Percentiles rank a stretch among this genome's conserved stretches.
phyloP scores from a whole-genome alignment of 179 eudicot species.

The Beta corolliflora region DNA sequence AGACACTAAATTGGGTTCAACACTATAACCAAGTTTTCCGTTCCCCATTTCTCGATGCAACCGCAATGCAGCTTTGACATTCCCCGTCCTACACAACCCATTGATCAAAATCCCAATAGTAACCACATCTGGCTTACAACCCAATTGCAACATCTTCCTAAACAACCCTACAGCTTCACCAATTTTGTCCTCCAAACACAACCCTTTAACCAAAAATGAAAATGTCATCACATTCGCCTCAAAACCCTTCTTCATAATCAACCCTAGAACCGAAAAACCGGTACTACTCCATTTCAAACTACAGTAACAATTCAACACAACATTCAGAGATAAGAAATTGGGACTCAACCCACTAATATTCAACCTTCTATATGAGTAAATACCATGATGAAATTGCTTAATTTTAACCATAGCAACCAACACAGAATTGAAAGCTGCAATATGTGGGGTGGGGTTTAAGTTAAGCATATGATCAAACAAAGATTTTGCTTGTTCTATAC shows the following conservation, averaged over 20 bases:
- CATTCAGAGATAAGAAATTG: constrained; percentile 35
- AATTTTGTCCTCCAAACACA: constrained; percentile 29
- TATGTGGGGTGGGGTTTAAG: constrained; percentile 29
- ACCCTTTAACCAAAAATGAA: constrained; percentile 44
- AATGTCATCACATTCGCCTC: constrained; percentile 36
- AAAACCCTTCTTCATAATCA: constrained; percentile 44
- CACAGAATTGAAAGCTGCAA: constrained; percentile 33
- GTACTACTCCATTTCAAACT: constrained; percentile 30
- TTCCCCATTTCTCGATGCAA: constrained; percentile 36
- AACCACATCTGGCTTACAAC: constrained; percentile 38
- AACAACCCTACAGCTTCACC: constrained; percentile 7
- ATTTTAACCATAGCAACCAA: constrained; percentile 36
- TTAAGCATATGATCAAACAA: constrained; percentile 38
- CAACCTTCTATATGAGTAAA: constrained; percentile 30
- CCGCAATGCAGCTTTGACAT: constrained; percentile 31
- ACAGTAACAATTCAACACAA: constrained; percentile 44
- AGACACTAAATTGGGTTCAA: constrained; percentile 39
- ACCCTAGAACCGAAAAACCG: constrained; percentile 44
- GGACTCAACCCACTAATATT: constrained; percentile 18
- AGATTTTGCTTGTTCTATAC: constrained; percentile 21
- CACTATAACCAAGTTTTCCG: constrained; percentile 15
- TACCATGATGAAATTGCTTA: constrained; percentile 27
- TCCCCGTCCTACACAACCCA: constrained; percentile 52
- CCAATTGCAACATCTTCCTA: constrained; percentile 22
- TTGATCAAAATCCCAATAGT: constrained; percentile 49